phyloP scores from a whole-genome alignment of 73 alveolate genomes.

The Blepharisma stoltei region DNA sequence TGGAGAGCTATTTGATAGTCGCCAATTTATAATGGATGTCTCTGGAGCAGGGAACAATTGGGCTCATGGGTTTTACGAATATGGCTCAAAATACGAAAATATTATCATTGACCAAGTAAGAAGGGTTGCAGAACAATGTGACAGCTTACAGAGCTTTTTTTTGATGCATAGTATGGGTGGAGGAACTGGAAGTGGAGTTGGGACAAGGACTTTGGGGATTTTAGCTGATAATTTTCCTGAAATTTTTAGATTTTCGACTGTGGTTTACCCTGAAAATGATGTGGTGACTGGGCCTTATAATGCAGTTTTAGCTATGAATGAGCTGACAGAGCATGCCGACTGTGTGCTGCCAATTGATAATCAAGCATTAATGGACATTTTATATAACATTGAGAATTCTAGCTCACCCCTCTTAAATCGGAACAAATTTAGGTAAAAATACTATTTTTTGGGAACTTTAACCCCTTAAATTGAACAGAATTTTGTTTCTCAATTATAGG shows the following conservation, averaged over 20 bases:
- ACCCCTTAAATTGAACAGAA: no score
- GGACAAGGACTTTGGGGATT: conserved; percentile 85
- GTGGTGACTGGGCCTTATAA: conserved; percentile 99
- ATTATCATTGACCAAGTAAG: conserved; percentile 92
- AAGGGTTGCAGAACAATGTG: conserved; percentile 96
- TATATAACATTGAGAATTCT: conserved; percentile 57
- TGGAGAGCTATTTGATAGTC: conserved; percentile 95
- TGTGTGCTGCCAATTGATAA: conserved; percentile 81
- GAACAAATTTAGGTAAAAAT: conserved; percentile 59
- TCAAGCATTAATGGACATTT: conserved; percentile 90
- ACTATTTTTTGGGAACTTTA: no score
- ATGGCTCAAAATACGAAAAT: conserved; percentile 86
- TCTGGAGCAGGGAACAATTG: conserved; percentile 98
- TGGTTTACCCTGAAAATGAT: conserved; percentile 99
- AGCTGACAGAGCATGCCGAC: conserved; percentile 83
- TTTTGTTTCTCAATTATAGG: no score
- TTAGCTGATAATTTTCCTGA: conserved; percentile 51
- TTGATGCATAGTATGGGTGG: conserved; percentile 99
- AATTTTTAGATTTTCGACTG: conserved; percentile 95
- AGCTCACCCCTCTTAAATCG: no score
- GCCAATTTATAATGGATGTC: conserved; percentile 92
- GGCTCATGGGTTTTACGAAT: conserved; percentile 96
- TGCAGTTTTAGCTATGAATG: conserved; percentile 92
- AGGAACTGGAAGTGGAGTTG: conserved; percentile 99
- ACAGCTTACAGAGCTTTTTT: conserved; percentile 96